Evolutionary conservation across 192 early-diverging fungal species (phyloP), one percentile per base, ranked within the genome.

Genomic region (Allomyces macrogynus): DNA sequence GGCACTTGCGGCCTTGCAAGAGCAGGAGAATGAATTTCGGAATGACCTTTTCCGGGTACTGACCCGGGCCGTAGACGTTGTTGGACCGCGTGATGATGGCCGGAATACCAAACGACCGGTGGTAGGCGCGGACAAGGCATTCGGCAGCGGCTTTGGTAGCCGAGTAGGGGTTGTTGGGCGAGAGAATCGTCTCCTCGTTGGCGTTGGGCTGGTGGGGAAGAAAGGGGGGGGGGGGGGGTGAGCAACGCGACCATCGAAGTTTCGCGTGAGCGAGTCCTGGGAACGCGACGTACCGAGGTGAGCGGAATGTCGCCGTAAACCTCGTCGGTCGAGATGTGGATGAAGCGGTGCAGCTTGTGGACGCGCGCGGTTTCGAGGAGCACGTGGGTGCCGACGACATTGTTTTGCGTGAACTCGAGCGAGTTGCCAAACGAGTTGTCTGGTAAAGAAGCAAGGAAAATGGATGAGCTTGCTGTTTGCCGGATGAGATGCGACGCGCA

Each of bases 81-180:
- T 87, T 89, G 66, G 78, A 80, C 20, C 89, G 80, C 9, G 86
- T 89, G 68, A 90, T 88, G 68, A 90, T 82, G 10, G 83, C 80
- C 24, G 89, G 89, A 10, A 89, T 63, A 1, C 81, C 77, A 67
- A 89, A 90, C 1, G 86, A 88, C 68, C 84, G 88, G 66, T 82
- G 70, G 68, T 90, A 90, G 0, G 89, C 82, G 61, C 78, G 78
- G 5, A 85, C 87, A 24, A 90, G 73, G 63, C 78, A 82, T 70
- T 90, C 89, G 10, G 89, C 89, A 5, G 89, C 89, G 18, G 87
- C 89, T 71, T 90, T 90, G n/a, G 89, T 87, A 2, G 89, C 89
- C 5, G 87, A 81, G 67, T 90, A 90, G 0, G 89, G 89, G 61
- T 89, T 90, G 62, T 84, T 81, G 4, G 89, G 87, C 12, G 81